These are phyloP conservation scores for Haplosporangium sp. DNA, from an alignment of 371 early-diverging fungal species.

Conservation along the genomic window DNA sequence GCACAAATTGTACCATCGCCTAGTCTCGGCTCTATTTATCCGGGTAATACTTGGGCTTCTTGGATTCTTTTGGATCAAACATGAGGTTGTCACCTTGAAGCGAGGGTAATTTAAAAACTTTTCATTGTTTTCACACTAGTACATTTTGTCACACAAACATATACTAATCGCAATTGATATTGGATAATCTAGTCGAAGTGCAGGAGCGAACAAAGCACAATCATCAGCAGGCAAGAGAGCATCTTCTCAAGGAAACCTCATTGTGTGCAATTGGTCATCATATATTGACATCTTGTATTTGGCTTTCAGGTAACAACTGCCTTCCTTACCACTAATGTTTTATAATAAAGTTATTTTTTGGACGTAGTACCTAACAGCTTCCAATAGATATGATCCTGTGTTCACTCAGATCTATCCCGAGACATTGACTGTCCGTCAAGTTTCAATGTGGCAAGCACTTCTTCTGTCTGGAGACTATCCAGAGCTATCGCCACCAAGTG, in stretches of 20 bases:
- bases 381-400: constrained; percentile 72
- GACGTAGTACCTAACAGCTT: background rate
- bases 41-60: constrained; percentile 68
- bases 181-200: constrained; percentile 25
- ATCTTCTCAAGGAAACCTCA: constrained; percentile 70
- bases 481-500: constrained; percentile 51
- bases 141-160: background rate
- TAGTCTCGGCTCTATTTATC: constrained; percentile 56
- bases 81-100: constrained; percentile 64
- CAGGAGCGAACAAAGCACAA: constrained; percentile 34
- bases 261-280: constrained; percentile 86
- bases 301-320: constrained; percentile 64
- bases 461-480: constrained; percentile 61
- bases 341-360: background rate
- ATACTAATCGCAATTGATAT: background rate
- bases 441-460: constrained; percentile 74
- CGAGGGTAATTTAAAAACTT: constrained; percentile 58
- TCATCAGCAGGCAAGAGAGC: constrained; percentile 35
- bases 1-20: constrained; percentile 56
- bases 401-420: constrained; percentile 75
- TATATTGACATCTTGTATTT: constrained; percentile 87
- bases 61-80: constrained; percentile 76
- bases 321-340: background rate
- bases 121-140: background rate
- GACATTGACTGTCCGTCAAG: constrained; percentile 62